Conservation (phyloP, 208 protist species). For the Trypanosoma mega region DNA sequence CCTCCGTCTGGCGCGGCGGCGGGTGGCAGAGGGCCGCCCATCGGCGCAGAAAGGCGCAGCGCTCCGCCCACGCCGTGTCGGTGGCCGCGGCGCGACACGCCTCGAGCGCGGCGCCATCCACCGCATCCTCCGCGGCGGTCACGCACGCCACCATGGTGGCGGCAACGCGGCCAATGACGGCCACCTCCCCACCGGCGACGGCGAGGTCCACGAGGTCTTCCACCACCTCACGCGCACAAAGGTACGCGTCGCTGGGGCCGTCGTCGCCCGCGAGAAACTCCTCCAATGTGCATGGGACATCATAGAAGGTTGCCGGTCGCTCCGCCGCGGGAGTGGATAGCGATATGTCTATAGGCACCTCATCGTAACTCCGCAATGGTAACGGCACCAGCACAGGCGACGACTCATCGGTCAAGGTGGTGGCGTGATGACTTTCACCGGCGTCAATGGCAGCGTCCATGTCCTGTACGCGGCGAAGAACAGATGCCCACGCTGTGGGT, state of each 20-base stretch:
- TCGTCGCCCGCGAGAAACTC: conserved; percentile 28
- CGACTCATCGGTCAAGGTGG: too few relatives aligned
- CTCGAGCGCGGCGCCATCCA: conserved; percentile 25
- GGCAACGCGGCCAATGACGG: conserved; percentile 9
- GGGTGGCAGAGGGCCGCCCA: conserved; percentile 26
- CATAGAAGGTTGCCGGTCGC: conserved; percentile 27
- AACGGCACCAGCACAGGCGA: too few relatives aligned
- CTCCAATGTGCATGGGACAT: conserved; percentile 32
- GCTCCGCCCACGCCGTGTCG: conserved; percentile 21
- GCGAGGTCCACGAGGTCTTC: conserved; percentile 31
- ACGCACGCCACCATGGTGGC: conserved; percentile 33
- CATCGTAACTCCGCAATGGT: conserved; percentile 28
- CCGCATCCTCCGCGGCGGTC: conserved; percentile 25
- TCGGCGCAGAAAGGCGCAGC: conserved; percentile 13
- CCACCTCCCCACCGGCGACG: conserved; percentile 2
- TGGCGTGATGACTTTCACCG: too few relatives aligned
- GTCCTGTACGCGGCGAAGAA: conserved; percentile 24
- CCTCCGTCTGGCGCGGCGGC: neutral
- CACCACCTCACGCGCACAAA: conserved; percentile 28
- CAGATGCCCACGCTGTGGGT: conserved; percentile 5
- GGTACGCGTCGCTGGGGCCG: conserved; percentile 9
- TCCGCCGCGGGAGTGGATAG: conserved; percentile 1
- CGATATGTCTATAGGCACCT: conserved; percentile 16
- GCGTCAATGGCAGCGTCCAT: conserved; percentile 25
- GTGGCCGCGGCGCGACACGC: conserved; percentile 15